Evolutionary conservation across 2,329 filamentous ascomycete species (phyloP).

Genomic region (Ophiocordyceps sinensis): DNA sequence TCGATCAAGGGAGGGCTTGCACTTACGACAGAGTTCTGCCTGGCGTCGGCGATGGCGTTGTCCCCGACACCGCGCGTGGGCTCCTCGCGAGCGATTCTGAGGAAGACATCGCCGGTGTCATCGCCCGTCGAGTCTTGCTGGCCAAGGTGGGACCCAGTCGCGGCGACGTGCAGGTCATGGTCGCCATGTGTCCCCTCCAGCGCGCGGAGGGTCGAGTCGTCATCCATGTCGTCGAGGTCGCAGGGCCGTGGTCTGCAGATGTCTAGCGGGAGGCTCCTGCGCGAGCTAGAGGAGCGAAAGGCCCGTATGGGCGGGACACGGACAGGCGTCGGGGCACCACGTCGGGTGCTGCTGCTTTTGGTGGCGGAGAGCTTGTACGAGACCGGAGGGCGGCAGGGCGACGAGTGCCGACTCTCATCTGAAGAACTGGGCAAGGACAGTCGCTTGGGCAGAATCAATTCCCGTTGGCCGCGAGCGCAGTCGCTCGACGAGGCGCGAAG

Average conservation of each 20-base stretch:
- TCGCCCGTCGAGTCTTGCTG: conserved; percentile 25
- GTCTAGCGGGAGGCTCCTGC: conserved; percentile 38
- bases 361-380: conserved; percentile 31
- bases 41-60: conserved; percentile 17
- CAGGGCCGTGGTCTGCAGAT: conserved; percentile 30
- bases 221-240: conserved; percentile 29
- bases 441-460: conserved; percentile 31
- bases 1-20: not conserved
- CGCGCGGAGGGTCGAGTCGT: conserved; percentile 35
- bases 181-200: conserved; percentile 27
- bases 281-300: conserved; percentile 42
- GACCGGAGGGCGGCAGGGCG: conserved; percentile 28
- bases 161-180: conserved; percentile 16
- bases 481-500: conserved; percentile 6
- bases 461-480: conserved; percentile 26
- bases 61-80: conserved; percentile 21
- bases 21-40: conserved; percentile 32
- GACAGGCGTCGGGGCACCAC: conserved; percentile 13
- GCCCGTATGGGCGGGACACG: conserved; percentile 39
- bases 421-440: conserved; percentile 21
- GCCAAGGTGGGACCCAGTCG: conserved; percentile 1
- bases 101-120: conserved; percentile 43
- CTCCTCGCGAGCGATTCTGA: conserved; percentile 43
- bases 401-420: conserved; percentile 30
- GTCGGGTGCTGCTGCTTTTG: conserved; percentile 15